phyloP scores from a whole-genome alignment of 257 asterid genomes.

The Fraxinus pennsylvanica region DNA sequence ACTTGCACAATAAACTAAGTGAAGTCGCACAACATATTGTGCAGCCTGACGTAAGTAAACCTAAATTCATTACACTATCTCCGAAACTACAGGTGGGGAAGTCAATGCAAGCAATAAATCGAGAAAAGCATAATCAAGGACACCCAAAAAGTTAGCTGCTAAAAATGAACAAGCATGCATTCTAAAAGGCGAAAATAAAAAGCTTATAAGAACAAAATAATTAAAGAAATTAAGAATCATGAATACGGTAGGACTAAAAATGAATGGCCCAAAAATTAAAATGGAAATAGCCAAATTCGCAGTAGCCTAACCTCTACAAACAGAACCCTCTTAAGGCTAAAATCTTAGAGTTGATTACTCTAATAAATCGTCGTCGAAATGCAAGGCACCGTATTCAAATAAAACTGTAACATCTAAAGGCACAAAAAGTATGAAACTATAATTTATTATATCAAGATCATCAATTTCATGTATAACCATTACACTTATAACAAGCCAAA shows the following conservation, averaged over 20 bases:
- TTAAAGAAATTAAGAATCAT: background rate
- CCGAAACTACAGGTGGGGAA: background rate
- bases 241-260: background rate
- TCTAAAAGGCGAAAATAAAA: background rate
- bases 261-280: background rate
- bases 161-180: background rate
- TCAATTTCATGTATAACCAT: background rate
- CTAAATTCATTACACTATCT: background rate
- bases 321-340: background rate
- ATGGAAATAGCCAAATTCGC: background rate
- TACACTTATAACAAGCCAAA: background rate
- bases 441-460: background rate
- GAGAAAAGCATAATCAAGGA: background rate
- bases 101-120: background rate
- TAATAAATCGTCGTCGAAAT: background rate
- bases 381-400: background rate
- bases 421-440: background rate
- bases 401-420: background rate
- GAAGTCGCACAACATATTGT: background rate
- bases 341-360: background rate
- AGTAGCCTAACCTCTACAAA: background rate
- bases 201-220: background rate
- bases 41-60: background rate
- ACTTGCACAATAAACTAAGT: background rate
- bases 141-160: background rate